Base-by-base conservation (phyloP, 768 basidiomycete species). In the Boletellus sp. region DNA sequence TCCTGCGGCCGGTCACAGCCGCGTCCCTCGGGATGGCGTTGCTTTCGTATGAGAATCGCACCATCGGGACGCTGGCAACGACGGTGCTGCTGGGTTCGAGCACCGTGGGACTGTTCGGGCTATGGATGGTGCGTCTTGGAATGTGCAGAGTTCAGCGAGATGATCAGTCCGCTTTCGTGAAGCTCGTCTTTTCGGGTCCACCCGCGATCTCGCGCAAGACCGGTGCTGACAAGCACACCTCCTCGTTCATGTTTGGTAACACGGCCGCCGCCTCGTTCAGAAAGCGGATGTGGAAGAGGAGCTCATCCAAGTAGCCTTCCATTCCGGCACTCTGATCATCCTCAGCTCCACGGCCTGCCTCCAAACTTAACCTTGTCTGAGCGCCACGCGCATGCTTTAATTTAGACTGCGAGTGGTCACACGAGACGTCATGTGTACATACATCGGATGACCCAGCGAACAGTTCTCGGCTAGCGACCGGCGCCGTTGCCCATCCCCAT, bases 211-310 rank as follows among this genome's bases (percentile, higher is more conserved):
- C 87, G 28, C 80, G 78, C 62, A 85, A 79, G 57, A 90, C 88
- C 6, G 90, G 89, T 16, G 84, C 87, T 17, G 87, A 90, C 69
- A 90, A 90, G 60, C 80, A 79, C 53, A 92, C 88, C 4, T 90
- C 87, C 15, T 62, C 82, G 5, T 90, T 91, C 66, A 70, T 90
- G 19, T 92, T 92, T 62, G 80, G 85, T 3, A 92, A 90, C 72
- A 85, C 78, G 56, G 69, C 69, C 40, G 78, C 84, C 16, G 84
- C 85, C 3, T 84, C 82, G 8, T 70, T 70, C 20, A 77, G 78
- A 64, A 86, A 84, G 69, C 83, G 76, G 66, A 60, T 69, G 48
- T 80, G 78, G 80, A 78, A 71, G 63, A 75, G 65, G 57, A 64
- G 72, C 52, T 72, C 72, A 53, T 45, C 48, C 42, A 53, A 65